These are phyloP conservation scores for Botrytis paeoniae DNA, from an alignment of 2,329 filamentous ascomycete genomes.

Conservation along the genomic window DNA sequence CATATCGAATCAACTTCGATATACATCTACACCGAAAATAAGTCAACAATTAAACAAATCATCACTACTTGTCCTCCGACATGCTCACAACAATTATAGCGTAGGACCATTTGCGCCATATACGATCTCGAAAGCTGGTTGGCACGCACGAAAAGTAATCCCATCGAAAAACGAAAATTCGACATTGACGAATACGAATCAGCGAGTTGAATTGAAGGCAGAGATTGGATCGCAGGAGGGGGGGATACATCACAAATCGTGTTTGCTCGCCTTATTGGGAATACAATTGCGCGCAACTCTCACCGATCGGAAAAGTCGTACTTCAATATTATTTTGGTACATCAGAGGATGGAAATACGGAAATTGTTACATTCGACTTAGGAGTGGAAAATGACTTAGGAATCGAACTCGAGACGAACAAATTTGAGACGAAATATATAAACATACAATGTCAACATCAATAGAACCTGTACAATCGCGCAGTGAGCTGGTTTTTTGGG, in stretches of 20 bases:
- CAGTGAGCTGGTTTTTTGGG: conserved; percentile 62
- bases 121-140: not conserved
- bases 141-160: conserved; percentile 12
- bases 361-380: not conserved
- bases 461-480: conserved; percentile 23
- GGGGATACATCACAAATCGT: not conserved
- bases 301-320: not conserved
- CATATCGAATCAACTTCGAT: not conserved
- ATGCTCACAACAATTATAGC: not conserved
- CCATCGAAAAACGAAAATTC: not conserved
- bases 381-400: not conserved
- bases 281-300: not conserved
- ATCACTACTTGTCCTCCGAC: not conserved
- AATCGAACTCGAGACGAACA: not conserved
- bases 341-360: conserved; percentile 12
- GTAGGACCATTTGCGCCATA: conserved; percentile 6
- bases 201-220: not conserved
- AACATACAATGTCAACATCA: conserved; percentile 11
- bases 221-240: not conserved
- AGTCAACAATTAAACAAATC: not conserved
- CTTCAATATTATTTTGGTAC: not conserved
- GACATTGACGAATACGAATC: conserved; percentile 5
- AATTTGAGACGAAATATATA: not conserved
- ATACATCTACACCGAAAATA: not conserved
- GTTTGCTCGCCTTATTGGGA: not conserved